These are phyloP conservation scores for Candida silvatica DNA, from an alignment of 805 yeast genomes.

Conservation along the genomic window DNA sequence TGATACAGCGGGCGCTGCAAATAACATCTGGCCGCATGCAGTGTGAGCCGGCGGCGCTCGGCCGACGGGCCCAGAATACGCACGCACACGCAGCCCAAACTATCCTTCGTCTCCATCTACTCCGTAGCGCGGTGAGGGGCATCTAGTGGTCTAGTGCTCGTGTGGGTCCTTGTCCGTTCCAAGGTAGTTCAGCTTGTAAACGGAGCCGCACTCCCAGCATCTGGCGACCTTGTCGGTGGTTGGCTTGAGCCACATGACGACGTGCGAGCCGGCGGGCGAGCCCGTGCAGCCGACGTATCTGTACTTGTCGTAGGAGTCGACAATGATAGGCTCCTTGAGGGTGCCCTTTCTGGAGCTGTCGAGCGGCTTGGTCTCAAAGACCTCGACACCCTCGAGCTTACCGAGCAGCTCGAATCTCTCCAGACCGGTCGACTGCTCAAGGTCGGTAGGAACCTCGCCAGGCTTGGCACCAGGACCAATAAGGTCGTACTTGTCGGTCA, in stretches of 20 bases:
- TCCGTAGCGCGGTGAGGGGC: not conserved
- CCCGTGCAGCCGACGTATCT: slow-evolving; percentile 98
- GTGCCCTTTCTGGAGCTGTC: slow-evolving; percentile 88
- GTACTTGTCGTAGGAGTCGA: slow-evolving; percentile 85
- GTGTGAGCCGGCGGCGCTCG: not conserved
- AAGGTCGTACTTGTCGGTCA: slow-evolving; percentile 66
- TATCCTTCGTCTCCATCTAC: not conserved
- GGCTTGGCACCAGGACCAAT: slow-evolving; percentile 84
- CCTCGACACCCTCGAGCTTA: slow-evolving; percentile 90
- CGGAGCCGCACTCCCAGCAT: slow-evolving; percentile 99
- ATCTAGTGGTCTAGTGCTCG: slow-evolving; percentile 28
- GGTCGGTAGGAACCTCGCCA: slow-evolving; percentile 84
- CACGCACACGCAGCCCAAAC: not conserved
- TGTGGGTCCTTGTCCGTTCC: slow-evolving; percentile 68
- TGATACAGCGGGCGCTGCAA: too few species aligned
- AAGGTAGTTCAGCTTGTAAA: slow-evolving; percentile 78
- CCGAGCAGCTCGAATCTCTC: slow-evolving; percentile 94
- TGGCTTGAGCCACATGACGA: slow-evolving; percentile 87
- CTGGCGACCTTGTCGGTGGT: slow-evolving; percentile 76
- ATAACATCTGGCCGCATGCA: too few species aligned
- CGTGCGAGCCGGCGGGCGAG: slow-evolving; percentile 87
- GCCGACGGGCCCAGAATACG: not conserved
- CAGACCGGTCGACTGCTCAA: slow-evolving; percentile 97
- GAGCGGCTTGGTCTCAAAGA: slow-evolving; percentile 84
- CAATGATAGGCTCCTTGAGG: slow-evolving; percentile 76